Percentiles rank a stretch among this genome's conserved stretches.
Conservation (phyloP, 257 asterid species). For the Euphrasia confusa region DNA sequence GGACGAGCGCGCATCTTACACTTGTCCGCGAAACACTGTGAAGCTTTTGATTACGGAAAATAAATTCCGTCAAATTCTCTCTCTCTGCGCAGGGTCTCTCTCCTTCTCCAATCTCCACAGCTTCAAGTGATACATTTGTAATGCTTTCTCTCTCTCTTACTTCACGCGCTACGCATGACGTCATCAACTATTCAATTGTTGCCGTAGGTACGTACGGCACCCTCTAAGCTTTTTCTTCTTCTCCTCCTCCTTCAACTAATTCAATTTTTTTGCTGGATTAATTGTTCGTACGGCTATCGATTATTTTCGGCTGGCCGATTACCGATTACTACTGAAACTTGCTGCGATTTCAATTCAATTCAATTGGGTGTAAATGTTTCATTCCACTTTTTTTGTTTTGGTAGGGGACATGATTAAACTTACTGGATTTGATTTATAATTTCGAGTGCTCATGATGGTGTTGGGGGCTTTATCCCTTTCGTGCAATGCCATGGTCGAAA, state of each 20-base stretch:
- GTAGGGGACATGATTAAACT: background rate
- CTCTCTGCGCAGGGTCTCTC: conserved; percentile 19
- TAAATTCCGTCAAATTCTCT: conserved; percentile 18
- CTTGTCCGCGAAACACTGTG: conserved; percentile 22
- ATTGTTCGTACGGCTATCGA: background rate
- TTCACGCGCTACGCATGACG: conserved; percentile 17
- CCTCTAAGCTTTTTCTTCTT: conserved; percentile 18
- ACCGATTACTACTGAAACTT: background rate
- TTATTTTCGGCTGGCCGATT: background rate
- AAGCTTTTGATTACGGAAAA: conserved; percentile 15
- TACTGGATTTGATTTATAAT: conserved; percentile 8
- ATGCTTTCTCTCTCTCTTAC: conserved; percentile 13
- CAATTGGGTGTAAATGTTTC: conserved; percentile 2
- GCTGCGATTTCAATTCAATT: background rate
- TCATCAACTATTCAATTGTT: conserved; percentile 28
- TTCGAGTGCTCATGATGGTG: background rate
- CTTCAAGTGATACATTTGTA: conserved; percentile 22
- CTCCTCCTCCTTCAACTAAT: background rate
- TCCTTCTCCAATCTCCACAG: conserved; percentile 20
- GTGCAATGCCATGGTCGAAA: conserved; percentile 25
- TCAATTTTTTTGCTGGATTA: background rate
- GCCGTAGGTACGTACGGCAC: conserved; percentile 3
- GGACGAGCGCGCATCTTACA: conserved; percentile 24
- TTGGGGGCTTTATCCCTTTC: conserved; percentile 22
- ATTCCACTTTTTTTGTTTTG: conserved; percentile 5